Conservation (phyloP, 495 filamentous ascomycete species). For the Penicillium roqueforti region DNA sequence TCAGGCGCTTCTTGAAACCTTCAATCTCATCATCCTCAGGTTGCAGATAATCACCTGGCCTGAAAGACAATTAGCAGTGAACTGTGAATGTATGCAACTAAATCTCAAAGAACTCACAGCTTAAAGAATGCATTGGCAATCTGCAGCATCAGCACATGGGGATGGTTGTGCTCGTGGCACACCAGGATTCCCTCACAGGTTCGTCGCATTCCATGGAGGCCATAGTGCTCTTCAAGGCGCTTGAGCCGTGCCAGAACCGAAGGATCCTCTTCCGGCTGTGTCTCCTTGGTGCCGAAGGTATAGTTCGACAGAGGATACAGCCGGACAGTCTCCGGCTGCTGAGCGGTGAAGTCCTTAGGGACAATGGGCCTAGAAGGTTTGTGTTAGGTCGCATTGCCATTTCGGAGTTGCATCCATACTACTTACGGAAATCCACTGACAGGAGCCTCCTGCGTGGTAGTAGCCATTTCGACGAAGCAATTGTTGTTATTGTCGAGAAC, state of each 20-base stretch:
- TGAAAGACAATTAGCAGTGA: conserved; percentile 21
- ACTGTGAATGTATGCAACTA: neutral
- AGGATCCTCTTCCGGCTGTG: conserved; percentile 94
- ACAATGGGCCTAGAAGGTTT: conserved; percentile 57
- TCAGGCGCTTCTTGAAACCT: conserved; percentile 87
- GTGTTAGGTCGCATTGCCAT: neutral
- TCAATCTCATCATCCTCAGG: conserved; percentile 85
- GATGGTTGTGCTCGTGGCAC: conserved; percentile 98
- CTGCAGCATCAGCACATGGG: conserved; percentile 96
- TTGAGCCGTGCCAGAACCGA: conserved; percentile 89
- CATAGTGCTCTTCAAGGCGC: conserved; percentile 91
- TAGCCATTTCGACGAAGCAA: neutral
- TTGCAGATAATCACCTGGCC: conserved; percentile 91
- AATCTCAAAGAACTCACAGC: conserved; percentile 48
- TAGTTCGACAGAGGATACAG: conserved; percentile 97
- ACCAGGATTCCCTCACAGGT: conserved; percentile 96
- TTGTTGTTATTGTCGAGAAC: conserved; percentile 49
- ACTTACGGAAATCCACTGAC: conserved; percentile 60
- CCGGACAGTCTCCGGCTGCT: conserved; percentile 87
- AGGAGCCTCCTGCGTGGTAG: neutral
- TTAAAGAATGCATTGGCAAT: conserved; percentile 99
- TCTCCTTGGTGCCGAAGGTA: conserved; percentile 97
- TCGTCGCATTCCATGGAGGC: conserved; percentile 86
- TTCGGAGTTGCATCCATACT: neutral
- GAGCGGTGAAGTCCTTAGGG: conserved; percentile 77